Percentiles rank a stretch among this genome's conserved stretches.
Conservation (phyloP, 768 basidiomycete genomes). For the Naematelia aurantialba region DNA sequence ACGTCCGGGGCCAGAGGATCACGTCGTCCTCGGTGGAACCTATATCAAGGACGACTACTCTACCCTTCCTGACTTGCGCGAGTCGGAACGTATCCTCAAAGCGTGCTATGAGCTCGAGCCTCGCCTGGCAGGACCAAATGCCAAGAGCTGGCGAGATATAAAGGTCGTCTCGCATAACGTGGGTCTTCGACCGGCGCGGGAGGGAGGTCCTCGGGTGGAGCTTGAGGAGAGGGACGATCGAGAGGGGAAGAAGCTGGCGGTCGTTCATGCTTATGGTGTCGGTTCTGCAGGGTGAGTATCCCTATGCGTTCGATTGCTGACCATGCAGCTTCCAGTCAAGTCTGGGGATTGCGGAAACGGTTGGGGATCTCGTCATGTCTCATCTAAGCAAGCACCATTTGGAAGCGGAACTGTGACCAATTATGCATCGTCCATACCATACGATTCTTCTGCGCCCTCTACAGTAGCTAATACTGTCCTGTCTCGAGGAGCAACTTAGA, state of each 20-base stretch:
- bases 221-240: constrained; percentile 50
- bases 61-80: constrained; percentile 56
- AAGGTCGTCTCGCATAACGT: constrained; percentile 59
- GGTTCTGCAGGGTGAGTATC: constrained; percentile 45
- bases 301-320: background rate
- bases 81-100: constrained; percentile 55
- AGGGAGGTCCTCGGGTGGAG: constrained; percentile 61
- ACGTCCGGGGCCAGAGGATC: constrained; percentile 54
- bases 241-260: constrained; percentile 28
- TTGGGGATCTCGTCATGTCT: constrained; percentile 16
- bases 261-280: constrained; percentile 62
- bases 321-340: constrained; percentile 31
- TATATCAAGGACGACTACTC: constrained; percentile 55
- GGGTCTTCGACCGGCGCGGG: constrained; percentile 59
- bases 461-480: too few relatives aligned
- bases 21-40: constrained; percentile 61
- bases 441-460: too few relatives aligned
- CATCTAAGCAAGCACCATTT: background rate
- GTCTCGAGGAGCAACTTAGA: too few relatives aligned
- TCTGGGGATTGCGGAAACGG: constrained; percentile 42
- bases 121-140: constrained; percentile 50
- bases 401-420: background rate
- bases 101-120: constrained; percentile 52
- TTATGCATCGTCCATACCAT: background rate
- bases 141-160: constrained; percentile 50